Percentiles rank a stretch among this genome's conserved stretches.
These are phyloP conservation scores for Talaromyces stipitatus DNA, from an alignment of 495 filamentous ascomycete genomes.

Conservation along the genomic window DNA sequence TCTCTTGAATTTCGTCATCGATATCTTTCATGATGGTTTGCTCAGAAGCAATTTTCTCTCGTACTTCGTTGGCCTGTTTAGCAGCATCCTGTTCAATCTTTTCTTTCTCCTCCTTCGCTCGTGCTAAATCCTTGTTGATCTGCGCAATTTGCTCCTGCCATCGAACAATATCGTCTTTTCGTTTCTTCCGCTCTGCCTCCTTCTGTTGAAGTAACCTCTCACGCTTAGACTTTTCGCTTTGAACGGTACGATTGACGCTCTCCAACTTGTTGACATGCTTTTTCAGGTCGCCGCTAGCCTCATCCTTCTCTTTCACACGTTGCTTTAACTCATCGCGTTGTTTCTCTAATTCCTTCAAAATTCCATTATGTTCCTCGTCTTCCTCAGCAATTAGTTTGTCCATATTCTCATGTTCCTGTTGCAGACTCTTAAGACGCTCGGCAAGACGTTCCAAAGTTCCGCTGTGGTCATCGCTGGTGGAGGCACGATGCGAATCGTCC, in stretches of 20 bases:
- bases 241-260: conserved; percentile 73
- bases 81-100: conserved; percentile 36
- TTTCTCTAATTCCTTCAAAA: conserved; percentile 49
- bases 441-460: conserved; percentile 53
- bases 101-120: conserved; percentile 39
- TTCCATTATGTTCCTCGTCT: conserved; percentile 64
- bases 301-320: conserved; percentile 75
- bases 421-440: conserved; percentile 60
- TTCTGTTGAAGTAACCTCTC: conserved; percentile 61
- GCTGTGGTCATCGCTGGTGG: conserved; percentile 21
- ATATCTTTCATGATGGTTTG: conserved; percentile 45
- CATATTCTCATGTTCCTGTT: conserved; percentile 66
- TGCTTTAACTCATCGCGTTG: conserved; percentile 69
- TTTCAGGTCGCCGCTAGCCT: conserved; percentile 70
- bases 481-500: conserved; percentile 29
- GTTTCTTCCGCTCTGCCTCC: conserved; percentile 51
- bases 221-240: conserved; percentile 69
- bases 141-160: conserved; percentile 49
- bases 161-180: conserved; percentile 50
- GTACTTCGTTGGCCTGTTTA: conserved; percentile 40
- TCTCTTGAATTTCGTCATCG: conserved; percentile 56
- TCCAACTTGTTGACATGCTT: conserved; percentile 75
- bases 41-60: conserved; percentile 45
- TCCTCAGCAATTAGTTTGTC: conserved; percentile 55
- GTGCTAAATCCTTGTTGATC: conserved; percentile 39